Percentiles rank a stretch among this genome's conserved stretches.
Evolutionary conservation across 1,284 basidiomycete species (phyloP).

Genomic region (Golubevia sp.): DNA sequence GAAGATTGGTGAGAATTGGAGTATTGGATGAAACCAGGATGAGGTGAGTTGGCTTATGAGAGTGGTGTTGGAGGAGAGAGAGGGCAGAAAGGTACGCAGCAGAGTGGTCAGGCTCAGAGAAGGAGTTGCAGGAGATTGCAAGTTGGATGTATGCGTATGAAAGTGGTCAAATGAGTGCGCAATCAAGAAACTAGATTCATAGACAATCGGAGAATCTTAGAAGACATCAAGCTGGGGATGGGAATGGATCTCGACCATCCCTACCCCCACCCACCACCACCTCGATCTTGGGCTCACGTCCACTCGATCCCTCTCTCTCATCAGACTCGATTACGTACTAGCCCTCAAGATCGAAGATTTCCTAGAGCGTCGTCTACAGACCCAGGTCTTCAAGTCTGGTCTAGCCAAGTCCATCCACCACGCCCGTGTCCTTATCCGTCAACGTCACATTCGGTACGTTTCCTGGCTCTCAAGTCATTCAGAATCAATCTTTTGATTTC

Average conservation of each 20-base stretch:
- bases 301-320: background rate
- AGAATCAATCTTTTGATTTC: background rate
- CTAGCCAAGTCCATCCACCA: slow-evolving; percentile 61
- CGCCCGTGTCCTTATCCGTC: slow-evolving; percentile 57
- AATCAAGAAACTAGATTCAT: too few relatives aligned
- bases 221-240: too few relatives aligned
- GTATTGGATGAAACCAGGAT: slow-evolving; percentile 62
- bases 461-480: background rate
- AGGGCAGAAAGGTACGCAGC: too few relatives aligned
- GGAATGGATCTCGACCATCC: too few relatives aligned
- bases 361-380: slow-evolving; percentile 60
- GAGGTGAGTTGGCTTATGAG: slow-evolving; percentile 36
- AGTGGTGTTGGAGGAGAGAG: too few relatives aligned
- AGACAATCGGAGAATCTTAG: too few relatives aligned
- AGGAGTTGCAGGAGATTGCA: too few relatives aligned
- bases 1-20: slow-evolving; percentile 60
- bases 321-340: slow-evolving; percentile 59
- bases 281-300: background rate
- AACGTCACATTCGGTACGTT: slow-evolving; percentile 55
- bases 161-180: too few relatives aligned
- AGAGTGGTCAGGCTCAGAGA: too few relatives aligned
- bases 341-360: slow-evolving; percentile 61
- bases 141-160: too few relatives aligned
- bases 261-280: too few relatives aligned
- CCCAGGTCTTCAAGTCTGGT: slow-evolving; percentile 60